phyloP scores from a whole-genome alignment of 225 moss, liverwort and hornwort genomes.

The Pseudisothecium myosuroides region DNA sequence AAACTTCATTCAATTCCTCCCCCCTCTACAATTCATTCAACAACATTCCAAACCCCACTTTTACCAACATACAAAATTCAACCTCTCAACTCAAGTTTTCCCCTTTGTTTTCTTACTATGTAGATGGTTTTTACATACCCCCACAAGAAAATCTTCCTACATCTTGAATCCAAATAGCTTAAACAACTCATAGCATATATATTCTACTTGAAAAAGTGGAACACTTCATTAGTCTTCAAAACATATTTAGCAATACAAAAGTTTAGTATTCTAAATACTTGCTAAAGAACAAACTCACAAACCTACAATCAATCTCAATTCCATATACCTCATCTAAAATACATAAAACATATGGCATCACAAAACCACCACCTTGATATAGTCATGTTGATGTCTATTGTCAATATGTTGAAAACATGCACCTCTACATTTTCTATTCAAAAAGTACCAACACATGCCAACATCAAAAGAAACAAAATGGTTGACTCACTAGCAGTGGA shows the following conservation, averaged over 20 bases:
- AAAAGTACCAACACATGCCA: no score
- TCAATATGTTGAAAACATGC: no score
- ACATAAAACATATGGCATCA: no score
- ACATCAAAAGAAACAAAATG: no score
- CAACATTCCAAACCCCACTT: rapidly evolving
- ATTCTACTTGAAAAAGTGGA: neutral
- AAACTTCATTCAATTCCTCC: no score
- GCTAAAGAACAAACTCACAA: no score
- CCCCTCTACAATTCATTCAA: neutral
- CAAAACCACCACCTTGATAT: no score
- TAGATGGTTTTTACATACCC: neutral
- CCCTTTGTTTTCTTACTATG: rapidly evolving
- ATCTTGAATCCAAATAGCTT: neutral
- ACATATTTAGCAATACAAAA: neutral
- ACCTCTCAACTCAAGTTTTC: rapidly evolving
- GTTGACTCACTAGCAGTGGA: no score
- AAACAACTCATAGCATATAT: neutral
- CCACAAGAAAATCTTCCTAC: rapidly evolving
- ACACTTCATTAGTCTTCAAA: neutral
- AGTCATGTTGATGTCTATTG: no score
- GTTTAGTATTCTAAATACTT: neutral
- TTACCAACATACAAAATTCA: neutral
- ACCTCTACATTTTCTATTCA: no score
- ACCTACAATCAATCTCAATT: no score
- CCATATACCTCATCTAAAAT: no score